phyloP scores from a whole-genome alignment of 1,284 basidiomycete species.

The Pterulicium gracile region DNA sequence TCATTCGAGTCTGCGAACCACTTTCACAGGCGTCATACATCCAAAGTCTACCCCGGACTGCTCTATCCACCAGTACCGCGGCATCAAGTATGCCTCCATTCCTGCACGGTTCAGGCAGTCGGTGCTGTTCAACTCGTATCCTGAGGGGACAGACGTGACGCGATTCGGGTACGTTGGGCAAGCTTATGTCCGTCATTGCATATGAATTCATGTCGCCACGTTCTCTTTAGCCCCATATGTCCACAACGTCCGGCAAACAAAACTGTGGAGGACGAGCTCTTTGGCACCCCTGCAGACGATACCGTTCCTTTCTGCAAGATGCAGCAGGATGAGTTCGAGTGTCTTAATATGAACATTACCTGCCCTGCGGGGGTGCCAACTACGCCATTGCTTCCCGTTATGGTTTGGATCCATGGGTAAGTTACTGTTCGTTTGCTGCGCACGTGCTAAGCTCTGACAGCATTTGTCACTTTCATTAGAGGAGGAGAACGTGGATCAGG shows the following conservation, averaged over 20 bases:
- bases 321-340: constrained; percentile 62
- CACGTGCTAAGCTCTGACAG: no score
- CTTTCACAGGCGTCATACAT: constrained; percentile 55
- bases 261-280: constrained; percentile 46
- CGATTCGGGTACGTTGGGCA: constrained; percentile 42
- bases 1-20: constrained; percentile 23
- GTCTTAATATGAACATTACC: constrained; percentile 70
- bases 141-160: constrained; percentile 46
- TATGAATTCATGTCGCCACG: constrained; percentile 4
- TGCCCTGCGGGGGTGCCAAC: constrained; percentile 43
- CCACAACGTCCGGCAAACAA: constrained; percentile 43
- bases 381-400: constrained; percentile 51
- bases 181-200: constrained; percentile 3
- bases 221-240: constrained; percentile 48
- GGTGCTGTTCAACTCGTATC: constrained; percentile 43
- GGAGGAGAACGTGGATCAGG: constrained; percentile 63
- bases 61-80: constrained; percentile 59
- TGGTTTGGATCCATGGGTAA: constrained; percentile 74
- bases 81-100: constrained; percentile 66
- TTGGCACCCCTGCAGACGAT: constrained; percentile 41
- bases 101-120: constrained; percentile 67
- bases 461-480: constrained; percentile 30
- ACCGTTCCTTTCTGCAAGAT: constrained; percentile 43
- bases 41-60: constrained; percentile 39
- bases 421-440: constrained; percentile 14